A percentile compares a stretch with the other conserved stretches of the same genome.
Evolutionary conservation across 148 eudicot genomes (phyloP).

Genomic region (Salicornia ramosissima): DNA sequence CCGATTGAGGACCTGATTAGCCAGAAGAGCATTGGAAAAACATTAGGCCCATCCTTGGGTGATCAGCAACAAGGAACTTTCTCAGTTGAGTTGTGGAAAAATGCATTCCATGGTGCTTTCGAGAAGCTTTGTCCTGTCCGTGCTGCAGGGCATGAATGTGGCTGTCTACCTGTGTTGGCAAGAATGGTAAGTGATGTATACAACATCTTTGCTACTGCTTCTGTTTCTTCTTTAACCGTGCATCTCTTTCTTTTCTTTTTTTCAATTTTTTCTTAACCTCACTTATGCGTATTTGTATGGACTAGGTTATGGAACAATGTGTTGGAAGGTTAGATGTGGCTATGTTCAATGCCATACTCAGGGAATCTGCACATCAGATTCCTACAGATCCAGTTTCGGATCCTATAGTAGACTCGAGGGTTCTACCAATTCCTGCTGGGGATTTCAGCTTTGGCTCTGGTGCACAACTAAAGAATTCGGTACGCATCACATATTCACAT

Average conservation of each 20-base stretch:
- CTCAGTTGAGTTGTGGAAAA: constrained; percentile 69
- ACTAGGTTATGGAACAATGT: constrained; percentile 88
- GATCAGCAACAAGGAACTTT: constrained; percentile 66
- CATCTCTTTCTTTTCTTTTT: background rate
- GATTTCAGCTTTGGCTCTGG: constrained; percentile 96
- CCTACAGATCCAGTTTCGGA: constrained; percentile 95
- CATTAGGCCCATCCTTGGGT: constrained; percentile 60
- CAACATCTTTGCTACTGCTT: background rate
- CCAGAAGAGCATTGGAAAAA: constrained; percentile 38
- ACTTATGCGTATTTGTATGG: constrained; percentile 3
- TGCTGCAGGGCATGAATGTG: constrained; percentile 81
- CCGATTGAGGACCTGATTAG: constrained; percentile 44
- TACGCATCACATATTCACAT: constrained; percentile 30
- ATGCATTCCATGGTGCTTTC: constrained; percentile 72
- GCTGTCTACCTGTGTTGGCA: constrained; percentile 81
- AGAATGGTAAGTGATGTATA: constrained; percentile 48
- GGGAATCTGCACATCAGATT: constrained; percentile 82
- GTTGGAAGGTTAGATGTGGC: constrained; percentile 81
- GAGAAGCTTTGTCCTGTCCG: constrained; percentile 87
- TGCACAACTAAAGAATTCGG: constrained; percentile 89
- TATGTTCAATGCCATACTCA: constrained; percentile 92
- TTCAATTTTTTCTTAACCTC: background rate
- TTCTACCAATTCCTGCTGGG: constrained; percentile 90
- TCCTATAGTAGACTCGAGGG: constrained; percentile 78
- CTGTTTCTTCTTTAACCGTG: background rate